A percentile compares a stretch with the other conserved stretches of the same genome.
These are phyloP conservation scores for Theobroma grandiflorum DNA, from an alignment of 441 rosid genomes.

Conservation along the genomic window DNA sequence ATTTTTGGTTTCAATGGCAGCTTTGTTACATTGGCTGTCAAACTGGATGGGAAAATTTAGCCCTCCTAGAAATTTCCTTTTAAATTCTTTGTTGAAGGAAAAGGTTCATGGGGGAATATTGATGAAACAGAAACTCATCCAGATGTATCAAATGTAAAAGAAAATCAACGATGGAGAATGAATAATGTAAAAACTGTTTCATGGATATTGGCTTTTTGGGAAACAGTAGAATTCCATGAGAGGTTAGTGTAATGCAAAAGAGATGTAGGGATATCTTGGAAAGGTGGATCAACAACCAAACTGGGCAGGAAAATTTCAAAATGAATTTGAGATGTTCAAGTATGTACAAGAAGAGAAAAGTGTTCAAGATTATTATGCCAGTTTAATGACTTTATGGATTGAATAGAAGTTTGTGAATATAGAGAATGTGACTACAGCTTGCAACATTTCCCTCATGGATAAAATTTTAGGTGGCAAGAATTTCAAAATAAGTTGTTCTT, in stretches of 20 bases:
- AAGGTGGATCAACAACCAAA: neutral
- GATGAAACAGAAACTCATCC: neutral
- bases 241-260: neutral
- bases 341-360: neutral
- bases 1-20: too few relatives aligned
- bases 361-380: neutral
- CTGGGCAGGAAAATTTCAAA: neutral
- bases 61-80: neutral
- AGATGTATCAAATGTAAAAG: neutral
- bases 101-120: neutral
- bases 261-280: neutral
- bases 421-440: neutral
- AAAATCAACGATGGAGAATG: neutral
- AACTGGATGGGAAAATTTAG: neutral
- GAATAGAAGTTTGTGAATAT: neutral
- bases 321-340: neutral
- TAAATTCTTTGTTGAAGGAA: neutral
- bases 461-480: neutral
- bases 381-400: neutral
- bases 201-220: too few relatives aligned
- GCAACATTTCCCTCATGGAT: neutral
- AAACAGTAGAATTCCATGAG: neutral
- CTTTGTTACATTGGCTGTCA: neutral
- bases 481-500: too few relatives aligned
- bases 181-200: neutral